A percentile compares a stretch with the other conserved stretches of the same genome.
phyloP scores from a whole-genome alignment of 805 yeast species.

The Candida schatavii region DNA sequence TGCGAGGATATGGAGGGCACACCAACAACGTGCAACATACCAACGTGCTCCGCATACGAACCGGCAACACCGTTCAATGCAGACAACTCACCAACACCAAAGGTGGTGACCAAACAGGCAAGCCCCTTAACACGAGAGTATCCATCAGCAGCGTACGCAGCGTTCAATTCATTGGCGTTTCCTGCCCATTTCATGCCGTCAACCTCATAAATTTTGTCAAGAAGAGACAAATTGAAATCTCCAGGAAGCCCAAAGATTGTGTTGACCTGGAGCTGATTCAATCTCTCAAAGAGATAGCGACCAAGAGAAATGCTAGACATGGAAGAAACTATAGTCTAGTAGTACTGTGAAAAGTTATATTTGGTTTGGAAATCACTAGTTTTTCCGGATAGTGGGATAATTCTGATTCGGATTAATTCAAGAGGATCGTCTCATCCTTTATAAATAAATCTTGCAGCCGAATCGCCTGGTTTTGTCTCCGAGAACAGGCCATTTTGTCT shows the following conservation, averaged over 20 bases:
- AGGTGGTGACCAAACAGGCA: slow-evolving; percentile 37
- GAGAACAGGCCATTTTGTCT: no score
- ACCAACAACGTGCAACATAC: slow-evolving; percentile 38
- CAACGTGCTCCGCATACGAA: slow-evolving; percentile 41
- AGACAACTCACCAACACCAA: slow-evolving; percentile 41
- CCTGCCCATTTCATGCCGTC: slow-evolving; percentile 43
- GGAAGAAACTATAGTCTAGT: no score
- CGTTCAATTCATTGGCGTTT: slow-evolving; percentile 43
- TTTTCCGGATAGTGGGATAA: no score
- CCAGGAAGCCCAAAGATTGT: slow-evolving; percentile 43
- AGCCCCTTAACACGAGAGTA: slow-evolving; percentile 39
- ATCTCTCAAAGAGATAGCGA: slow-evolving; percentile 38
- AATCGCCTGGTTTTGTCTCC: no score
- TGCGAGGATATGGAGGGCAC: slow-evolving; percentile 37
- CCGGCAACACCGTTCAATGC: slow-evolving; percentile 41
- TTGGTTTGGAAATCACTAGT: no score
- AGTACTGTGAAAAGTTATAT: no score
- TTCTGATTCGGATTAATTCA: no score
- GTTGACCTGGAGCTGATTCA: slow-evolving; percentile 33
- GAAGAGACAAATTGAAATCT: slow-evolving; percentile 37
- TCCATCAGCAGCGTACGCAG: slow-evolving; percentile 44
- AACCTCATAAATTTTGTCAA: slow-evolving; percentile 39
- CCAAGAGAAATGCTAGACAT: slow-evolving; percentile 38
- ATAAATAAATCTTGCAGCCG: no score
- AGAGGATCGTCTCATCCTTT: no score